Evolutionary conservation across 805 yeast species (phyloP), one percentile per base, ranked within the genome.

Genomic region (Candida takata): DNA sequence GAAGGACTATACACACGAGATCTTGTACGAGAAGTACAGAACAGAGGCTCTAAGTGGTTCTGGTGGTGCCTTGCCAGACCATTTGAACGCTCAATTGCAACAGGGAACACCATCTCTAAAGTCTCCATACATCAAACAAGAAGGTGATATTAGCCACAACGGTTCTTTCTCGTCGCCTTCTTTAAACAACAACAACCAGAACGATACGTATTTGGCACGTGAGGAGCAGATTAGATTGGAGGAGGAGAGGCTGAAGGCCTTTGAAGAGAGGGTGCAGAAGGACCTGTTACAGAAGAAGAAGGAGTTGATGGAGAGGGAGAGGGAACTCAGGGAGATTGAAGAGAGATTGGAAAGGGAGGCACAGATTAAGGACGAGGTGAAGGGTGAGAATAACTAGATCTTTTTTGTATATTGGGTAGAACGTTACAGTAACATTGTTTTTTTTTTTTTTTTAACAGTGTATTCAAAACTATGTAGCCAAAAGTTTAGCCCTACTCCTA

Each of bases 221-320:
- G 97, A 87, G 59, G 95, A 85, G 61, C 94, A 85, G 62, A 83
- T 86, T 51, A 78, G 84, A 51, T 65, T 80, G 35, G 96, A 87
- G 61, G 96, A 87, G 62, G 95, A 84, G 61, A 74, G 94, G 62
- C 70, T 87, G 54, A 79, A 72, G 52, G 83, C 84, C 29, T 84
- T 84, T 57, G 96, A 87, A 62, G 86, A 80, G 60, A 70, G 92
- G 49, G 94, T 87, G 18, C 95, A 87, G 62, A 84, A 80, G 54
- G 95, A 86, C 59, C 69, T 87, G 56, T 67, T 82, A 54, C 69
- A 71, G 57, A 84, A 87, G 67, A 72, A 92, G 49, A 78, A 79
- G 52, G 96, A 87, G 60, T 72, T 87, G 42, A 69, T 83, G 55
- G 83, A 79, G 47, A 75, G 95, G 54, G 97, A 87, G 60, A 74